Evolutionary conservation across 306 rosid genomes (phyloP).

Genomic region (Quercus aquifolioides): DNA sequence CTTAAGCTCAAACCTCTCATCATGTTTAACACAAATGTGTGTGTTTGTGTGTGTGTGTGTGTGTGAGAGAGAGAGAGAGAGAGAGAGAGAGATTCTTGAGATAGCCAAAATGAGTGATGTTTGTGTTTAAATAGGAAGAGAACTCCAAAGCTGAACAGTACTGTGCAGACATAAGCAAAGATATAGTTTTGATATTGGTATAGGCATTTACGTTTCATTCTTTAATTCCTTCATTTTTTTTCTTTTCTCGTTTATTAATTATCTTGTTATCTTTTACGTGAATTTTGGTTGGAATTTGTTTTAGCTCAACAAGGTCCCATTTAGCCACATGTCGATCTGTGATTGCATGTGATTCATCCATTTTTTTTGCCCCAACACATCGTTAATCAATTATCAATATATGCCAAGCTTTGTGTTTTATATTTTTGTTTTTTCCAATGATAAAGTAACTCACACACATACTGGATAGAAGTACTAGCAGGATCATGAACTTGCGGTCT

Average conservation of each 20-base stretch:
- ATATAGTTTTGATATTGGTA: constrained; percentile 37
- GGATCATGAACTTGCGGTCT: no score
- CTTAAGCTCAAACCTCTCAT: constrained; percentile 59
- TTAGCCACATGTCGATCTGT: constrained; percentile 44
- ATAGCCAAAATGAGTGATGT: constrained; percentile 24
- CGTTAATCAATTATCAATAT: constrained; percentile 16
- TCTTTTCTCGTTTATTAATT: constrained; percentile 23
- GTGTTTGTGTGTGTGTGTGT: not conserved
- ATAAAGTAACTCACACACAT: no score
- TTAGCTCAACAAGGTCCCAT: constrained; percentile 12
- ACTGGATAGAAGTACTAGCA: no score
- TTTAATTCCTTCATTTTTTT: not conserved
- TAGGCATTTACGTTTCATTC: constrained; percentile 39
- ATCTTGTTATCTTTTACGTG: constrained; percentile 41
- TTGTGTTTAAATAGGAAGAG: constrained; percentile 55
- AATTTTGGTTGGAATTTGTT: constrained; percentile 48
- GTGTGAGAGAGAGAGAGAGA: constrained; percentile 5
- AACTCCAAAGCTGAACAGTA: constrained; percentile 13
- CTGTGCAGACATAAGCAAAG: constrained; percentile 24
- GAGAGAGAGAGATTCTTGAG: not conserved
- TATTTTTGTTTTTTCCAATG: no score
- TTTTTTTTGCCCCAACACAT: constrained; percentile 19
- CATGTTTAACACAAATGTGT: constrained; percentile 51
- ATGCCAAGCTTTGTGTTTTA: constrained; percentile 1
- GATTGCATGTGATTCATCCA: constrained; percentile 40